Conservation (phyloP, 1,139 yeast genomes). For the Hemisphaericaspora xylanilytica region DNA sequence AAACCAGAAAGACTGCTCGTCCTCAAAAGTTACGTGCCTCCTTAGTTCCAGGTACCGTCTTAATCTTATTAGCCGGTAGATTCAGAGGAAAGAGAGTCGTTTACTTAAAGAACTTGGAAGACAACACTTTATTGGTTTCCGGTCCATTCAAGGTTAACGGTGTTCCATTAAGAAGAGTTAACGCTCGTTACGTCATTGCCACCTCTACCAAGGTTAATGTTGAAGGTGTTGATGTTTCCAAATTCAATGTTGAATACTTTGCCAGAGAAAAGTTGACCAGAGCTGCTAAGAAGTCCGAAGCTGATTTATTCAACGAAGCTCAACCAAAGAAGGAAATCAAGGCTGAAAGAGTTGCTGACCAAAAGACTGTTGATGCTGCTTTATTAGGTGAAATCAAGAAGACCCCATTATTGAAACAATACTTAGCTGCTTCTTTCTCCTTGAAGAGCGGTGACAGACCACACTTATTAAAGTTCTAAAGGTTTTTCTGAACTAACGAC, state of each 20-base stretch:
- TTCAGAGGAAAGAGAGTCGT: conserved; percentile 99
- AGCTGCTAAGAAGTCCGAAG: conserved; percentile 78
- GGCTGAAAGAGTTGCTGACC: conserved; percentile 97
- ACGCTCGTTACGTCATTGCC: conserved; percentile 98
- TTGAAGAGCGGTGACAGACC: conserved; percentile 99
- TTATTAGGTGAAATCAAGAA: conserved; percentile 92
- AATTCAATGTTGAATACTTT: conserved; percentile 94
- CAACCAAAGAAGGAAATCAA: conserved; percentile 84
- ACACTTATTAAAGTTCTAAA: conserved; percentile 95
- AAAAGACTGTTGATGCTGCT: conserved; percentile 94
- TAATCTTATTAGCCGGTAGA: conserved; percentile 98
- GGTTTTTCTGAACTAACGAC: conserved; percentile 8
- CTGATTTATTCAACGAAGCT: conserved; percentile 90
- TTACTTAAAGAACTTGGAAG: conserved; percentile 96
- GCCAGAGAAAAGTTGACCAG: conserved; percentile 91
- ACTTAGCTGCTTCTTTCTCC: conserved; percentile 95
- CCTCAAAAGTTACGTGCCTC: conserved; percentile 97
- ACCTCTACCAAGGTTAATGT: conserved; percentile 91
- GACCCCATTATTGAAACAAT: conserved; percentile 97
- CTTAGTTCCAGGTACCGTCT: conserved; percentile 97
- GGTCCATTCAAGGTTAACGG: conserved; percentile 99
- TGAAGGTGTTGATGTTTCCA: conserved; percentile 79
- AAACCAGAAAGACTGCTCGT: conserved; percentile 86
- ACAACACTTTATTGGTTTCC: conserved; percentile 95
- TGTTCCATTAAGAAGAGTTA: conserved; percentile 99